A percentile compares a stretch with the other conserved stretches of the same genome.
These are phyloP conservation scores for Jaltomata sinuosa DNA, from an alignment of 257 asterid genomes.

Conservation along the genomic window DNA sequence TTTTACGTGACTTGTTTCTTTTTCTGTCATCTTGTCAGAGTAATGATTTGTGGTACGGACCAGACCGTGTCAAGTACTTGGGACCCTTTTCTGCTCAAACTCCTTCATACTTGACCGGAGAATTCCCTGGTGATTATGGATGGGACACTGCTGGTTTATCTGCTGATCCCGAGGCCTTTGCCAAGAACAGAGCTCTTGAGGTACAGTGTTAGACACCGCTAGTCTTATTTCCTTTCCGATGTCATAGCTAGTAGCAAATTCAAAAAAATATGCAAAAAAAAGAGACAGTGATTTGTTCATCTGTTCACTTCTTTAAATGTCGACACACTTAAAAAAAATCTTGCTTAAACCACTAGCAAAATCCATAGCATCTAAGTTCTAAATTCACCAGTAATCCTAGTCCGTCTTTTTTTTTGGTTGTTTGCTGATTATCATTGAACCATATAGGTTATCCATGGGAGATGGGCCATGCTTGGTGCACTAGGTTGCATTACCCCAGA, in stretches of 20 bases:
- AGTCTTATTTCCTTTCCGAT: not conserved
- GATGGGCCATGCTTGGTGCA: slow-evolving; percentile 56
- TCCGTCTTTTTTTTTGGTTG: not conserved
- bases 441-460: slow-evolving; percentile 28
- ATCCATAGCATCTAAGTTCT: not conserved
- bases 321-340: not conserved
- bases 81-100: slow-evolving; percentile 24
- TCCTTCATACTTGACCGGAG: slow-evolving; percentile 23
- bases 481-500: slow-evolving; percentile 44
- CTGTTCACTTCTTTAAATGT: not conserved
- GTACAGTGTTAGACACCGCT: not conserved
- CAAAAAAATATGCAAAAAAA: too few species aligned
- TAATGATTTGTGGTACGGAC: slow-evolving; percentile 13
- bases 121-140: slow-evolving; percentile 29
- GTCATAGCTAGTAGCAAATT: not conserved
- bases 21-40: not conserved
- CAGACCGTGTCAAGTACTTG: slow-evolving; percentile 24
- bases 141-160: slow-evolving; percentile 39
- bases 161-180: slow-evolving; percentile 25
- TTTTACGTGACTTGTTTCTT: not conserved
- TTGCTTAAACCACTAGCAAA: not conserved
- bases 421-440: not conserved
- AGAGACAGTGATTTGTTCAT: not conserved
- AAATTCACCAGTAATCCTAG: not conserved
- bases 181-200: slow-evolving; percentile 30